A percentile compares a stretch with the other conserved stretches of the same genome.
Evolutionary conservation across 768 basidiomycete genomes (phyloP).

Genomic region (Porpolomopsis calyptriformis): DNA sequence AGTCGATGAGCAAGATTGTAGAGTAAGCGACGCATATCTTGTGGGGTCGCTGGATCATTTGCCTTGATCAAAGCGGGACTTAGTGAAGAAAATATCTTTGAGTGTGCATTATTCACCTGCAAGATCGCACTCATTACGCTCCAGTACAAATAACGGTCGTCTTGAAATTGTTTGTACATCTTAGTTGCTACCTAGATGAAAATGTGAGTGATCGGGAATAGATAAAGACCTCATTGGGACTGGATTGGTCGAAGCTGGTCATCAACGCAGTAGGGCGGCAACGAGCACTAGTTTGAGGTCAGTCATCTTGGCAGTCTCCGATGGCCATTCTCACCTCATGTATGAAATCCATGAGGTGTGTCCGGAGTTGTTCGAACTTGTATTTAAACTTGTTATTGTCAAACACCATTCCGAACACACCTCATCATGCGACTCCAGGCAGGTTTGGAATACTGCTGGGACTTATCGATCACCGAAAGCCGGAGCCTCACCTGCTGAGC

Average conservation of each 20-base stretch:
- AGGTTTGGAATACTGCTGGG: neutral
- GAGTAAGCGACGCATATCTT: slow-evolving; percentile 54
- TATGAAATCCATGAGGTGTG: neutral
- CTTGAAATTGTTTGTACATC: slow-evolving; percentile 77
- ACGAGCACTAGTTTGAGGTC: neutral
- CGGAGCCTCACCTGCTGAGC: slow-evolving; percentile 56
- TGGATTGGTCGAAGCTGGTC: neutral
- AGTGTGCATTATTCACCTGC: slow-evolving; percentile 38
- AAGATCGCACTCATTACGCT: slow-evolving; percentile 68
- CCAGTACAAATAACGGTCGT: slow-evolving; percentile 78
- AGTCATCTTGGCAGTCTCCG: neutral
- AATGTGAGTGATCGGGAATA: slow-evolving; percentile 3
- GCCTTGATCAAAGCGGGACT: slow-evolving; percentile 36
- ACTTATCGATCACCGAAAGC: slow-evolving; percentile 1
- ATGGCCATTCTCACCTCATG: neutral
- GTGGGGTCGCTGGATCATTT: slow-evolving; percentile 51
- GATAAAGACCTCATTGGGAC: neutral
- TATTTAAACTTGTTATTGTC: no score
- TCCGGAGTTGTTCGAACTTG: no score
- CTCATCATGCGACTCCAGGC: neutral
- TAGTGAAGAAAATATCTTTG: neutral
- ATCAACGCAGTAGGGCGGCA: no score
- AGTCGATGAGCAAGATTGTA: slow-evolving; percentile 72
- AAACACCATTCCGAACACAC: no score
- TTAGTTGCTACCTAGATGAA: slow-evolving; percentile 56